Evolutionary conservation across 257 asterid species (phyloP).

Genomic region (Fraxinus excelsior): DNA sequence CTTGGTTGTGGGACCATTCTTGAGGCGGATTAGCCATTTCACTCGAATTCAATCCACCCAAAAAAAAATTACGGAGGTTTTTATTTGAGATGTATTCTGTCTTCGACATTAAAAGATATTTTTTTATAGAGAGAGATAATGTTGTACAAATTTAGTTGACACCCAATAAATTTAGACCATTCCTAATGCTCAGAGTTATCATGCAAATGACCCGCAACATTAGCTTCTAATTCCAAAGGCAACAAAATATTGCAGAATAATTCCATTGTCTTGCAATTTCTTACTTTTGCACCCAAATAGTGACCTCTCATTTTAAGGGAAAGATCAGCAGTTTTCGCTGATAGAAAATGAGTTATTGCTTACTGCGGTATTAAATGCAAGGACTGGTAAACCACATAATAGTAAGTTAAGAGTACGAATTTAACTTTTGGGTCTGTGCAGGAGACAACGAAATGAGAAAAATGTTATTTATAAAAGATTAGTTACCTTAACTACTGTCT

Average conservation of each 20-base stretch:
- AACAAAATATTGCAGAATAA: neutral
- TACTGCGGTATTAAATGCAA: neutral
- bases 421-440: neutral
- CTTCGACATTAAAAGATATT: neutral
- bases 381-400: neutral
- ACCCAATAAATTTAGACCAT: no score
- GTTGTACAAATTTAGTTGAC: no score
- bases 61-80: neutral
- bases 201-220: neutral
- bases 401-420: neutral
- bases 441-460: neutral
- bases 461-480: neutral
- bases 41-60: neutral
- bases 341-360: conserved; percentile 5
- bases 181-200: neutral
- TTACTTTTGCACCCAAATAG: neutral
- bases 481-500: conserved; percentile 85
- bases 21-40: neutral
- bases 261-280: neutral
- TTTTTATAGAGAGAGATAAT: no score
- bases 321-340: neutral
- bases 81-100: neutral
- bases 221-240: neutral
- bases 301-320: conserved; percentile 1
- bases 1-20: neutral